Evolutionary conservation across 768 basidiomycete genomes (phyloP).

Genomic region (Steccherinum ochraceum): DNA sequence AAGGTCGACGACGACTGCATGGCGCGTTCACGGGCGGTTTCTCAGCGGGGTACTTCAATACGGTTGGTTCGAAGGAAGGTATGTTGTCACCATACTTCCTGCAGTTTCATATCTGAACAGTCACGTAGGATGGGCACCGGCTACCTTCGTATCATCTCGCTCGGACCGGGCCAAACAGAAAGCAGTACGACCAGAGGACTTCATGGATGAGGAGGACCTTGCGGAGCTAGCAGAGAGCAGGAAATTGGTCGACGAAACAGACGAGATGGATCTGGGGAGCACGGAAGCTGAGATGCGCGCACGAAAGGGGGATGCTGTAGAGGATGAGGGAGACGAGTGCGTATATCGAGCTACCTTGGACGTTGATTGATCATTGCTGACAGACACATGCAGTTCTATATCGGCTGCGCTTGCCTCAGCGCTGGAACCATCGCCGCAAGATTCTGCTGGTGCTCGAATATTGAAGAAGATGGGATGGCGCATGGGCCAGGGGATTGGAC

Average conservation of each 20-base stretch:
- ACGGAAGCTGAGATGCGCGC: constrained; percentile 40
- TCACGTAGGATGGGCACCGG: constrained; percentile 82
- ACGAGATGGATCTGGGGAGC: constrained; percentile 67
- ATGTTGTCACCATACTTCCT: constrained; percentile 10
- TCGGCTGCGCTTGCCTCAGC: constrained; percentile 55
- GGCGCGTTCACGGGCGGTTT: constrained; percentile 99
- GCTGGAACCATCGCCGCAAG: constrained; percentile 66
- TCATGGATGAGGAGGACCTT: constrained; percentile 98
- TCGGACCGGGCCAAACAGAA: constrained; percentile 62
- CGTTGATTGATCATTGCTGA: background rate
- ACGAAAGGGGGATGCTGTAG: constrained; percentile 29
- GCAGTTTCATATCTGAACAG: background rate
- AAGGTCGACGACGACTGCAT: constrained; percentile 88
- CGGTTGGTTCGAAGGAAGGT: constrained; percentile 96
- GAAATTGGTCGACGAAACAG: constrained; percentile 71
- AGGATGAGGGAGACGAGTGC: constrained; percentile 47
- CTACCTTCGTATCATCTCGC: constrained; percentile 89
- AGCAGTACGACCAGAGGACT: constrained; percentile 74
- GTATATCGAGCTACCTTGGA: constrained; percentile 19
- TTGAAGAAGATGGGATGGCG: constrained; percentile 97
- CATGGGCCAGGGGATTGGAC: constrained; percentile 88
- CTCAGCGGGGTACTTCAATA: constrained; percentile 95
- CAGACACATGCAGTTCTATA: constrained; percentile 45
- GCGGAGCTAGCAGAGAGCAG: constrained; percentile 72
- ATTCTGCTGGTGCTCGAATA: constrained; percentile 79